These are phyloP conservation scores for Candida ulmi DNA, from an alignment of 805 yeast species.

Conservation along the genomic window DNA sequence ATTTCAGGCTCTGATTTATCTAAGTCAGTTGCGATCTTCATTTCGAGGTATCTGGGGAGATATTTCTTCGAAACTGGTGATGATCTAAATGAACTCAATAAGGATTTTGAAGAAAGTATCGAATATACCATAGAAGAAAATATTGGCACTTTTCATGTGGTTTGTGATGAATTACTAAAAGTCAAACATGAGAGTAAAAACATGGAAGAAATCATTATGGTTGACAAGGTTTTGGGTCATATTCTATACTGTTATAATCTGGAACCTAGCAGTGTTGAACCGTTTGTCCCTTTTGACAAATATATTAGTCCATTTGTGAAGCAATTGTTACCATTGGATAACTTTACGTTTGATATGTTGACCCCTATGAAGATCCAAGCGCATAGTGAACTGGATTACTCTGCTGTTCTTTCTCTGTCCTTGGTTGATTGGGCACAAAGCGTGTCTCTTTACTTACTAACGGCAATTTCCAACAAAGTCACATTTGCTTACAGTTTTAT, in stretches of 20 bases:
- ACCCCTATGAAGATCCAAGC: conserved; percentile 1
- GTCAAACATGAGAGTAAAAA: conserved; percentile 10
- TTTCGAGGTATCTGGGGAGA: conserved; percentile 17
- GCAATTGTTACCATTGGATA: conserved; percentile 9
- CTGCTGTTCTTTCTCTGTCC: not conserved
- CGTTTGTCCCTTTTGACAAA: conserved; percentile 8
- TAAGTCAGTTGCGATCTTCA: conserved; percentile 7
- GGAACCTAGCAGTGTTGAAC: conserved; percentile 7
- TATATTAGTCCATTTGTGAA: conserved; percentile 9
- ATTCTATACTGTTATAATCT: conserved; percentile 26
- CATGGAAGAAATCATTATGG: conserved; percentile 20
- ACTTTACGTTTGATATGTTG: conserved; percentile 11
- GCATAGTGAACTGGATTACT: too few relatives aligned
- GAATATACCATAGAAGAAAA: conserved; percentile 15
- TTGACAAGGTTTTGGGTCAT: conserved; percentile 37
- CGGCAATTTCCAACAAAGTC: not conserved
- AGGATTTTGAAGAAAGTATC: conserved; percentile 6
- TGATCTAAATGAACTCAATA: not conserved
- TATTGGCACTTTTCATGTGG: conserved; percentile 21
- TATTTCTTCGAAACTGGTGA: conserved; percentile 18
- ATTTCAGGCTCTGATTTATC: not conserved
- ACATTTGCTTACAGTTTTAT: conserved; percentile 4
- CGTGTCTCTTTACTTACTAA: conserved; percentile 7
- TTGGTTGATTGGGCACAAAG: conserved; percentile 10
- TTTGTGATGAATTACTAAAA: conserved; percentile 24